Base-by-base conservation (phyloP, 202 grass and related monocot genomes). In the Zizania palustris region DNA sequence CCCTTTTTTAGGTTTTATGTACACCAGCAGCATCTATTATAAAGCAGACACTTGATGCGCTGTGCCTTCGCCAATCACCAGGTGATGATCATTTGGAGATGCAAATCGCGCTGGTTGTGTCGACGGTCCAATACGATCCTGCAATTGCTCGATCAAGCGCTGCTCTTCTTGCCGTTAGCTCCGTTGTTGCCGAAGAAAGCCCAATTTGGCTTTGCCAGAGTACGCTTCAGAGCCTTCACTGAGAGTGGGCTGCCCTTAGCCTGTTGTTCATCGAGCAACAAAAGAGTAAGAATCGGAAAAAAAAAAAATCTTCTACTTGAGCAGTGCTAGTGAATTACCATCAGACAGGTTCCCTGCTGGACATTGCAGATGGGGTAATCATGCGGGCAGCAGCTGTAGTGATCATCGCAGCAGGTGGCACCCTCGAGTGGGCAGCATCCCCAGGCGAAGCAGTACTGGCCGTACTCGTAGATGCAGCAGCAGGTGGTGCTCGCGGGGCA, bases 381-480 rank as follows among this genome's bases (percentile, higher is more conserved):
- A 53, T 94, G 88, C 6, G 92, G 92, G 88, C 92, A 94, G 80
- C 92, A 94, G 54, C 92, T 94, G 80, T 94, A 94, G 80, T 94
- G 92, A 38, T 94, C 92, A 5, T 94, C 88, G 45, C 92, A 94
- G 77, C 92, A 94, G 62, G 86, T 87, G 50, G 92, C 92, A 0
- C 74, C 85, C 77, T 94, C 92, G 5, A 94, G 78, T 3, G 92
- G 92, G 83, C 92, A 94, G 80, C 92, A 94, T 28, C 92, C 92
- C 92, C 92, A 94, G 12, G 80, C 59, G 45, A 80, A 94, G 83
- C 92, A 94, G 59, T 79, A 80, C 45, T 84, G 78, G 16, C 92
- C 83, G 6, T 78, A 91, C 50, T 86, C 73, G 14, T 82, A 94
- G 82, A 94, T 81, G 69, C 92, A 94, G 73, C 92, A 94, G 80